These are phyloP conservation scores for Fusarium lyarnte DNA, from an alignment of 2,329 filamentous ascomycete genomes.

Conservation along the genomic window DNA sequence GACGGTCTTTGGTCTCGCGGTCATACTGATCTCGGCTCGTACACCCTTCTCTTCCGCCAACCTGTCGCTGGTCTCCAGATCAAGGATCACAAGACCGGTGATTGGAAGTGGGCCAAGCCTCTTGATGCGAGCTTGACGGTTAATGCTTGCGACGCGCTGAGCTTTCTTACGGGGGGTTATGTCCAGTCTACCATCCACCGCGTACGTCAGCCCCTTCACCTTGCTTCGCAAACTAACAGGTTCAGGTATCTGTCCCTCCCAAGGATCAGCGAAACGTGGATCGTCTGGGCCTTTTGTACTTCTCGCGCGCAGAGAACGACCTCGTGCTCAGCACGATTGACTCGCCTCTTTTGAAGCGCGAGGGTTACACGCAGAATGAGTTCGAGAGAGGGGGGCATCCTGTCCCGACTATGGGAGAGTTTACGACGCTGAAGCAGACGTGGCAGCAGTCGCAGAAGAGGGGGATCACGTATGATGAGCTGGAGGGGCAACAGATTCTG, in stretches of 20 bases:
- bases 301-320: slow-evolving; percentile 57
- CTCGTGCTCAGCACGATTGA: slow-evolving; percentile 51
- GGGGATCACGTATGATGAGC: slow-evolving; percentile 37
- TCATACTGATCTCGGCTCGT: slow-evolving; percentile 65
- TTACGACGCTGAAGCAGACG: slow-evolving; percentile 49
- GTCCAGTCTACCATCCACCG: slow-evolving; percentile 56
- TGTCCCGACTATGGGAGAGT: slow-evolving; percentile 51
- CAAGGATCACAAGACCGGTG: slow-evolving; percentile 53
- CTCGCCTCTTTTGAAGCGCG: slow-evolving; percentile 49
- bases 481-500: slow-evolving; percentile 47
- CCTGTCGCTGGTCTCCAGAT: slow-evolving; percentile 68
- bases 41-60: slow-evolving; percentile 67
- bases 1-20: slow-evolving; percentile 57
- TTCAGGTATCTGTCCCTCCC: slow-evolving; percentile 50
- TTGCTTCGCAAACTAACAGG: rapidly evolving
- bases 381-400: slow-evolving; percentile 48
- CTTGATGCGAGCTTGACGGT: slow-evolving; percentile 61
- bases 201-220: slow-evolving; percentile 1
- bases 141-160: slow-evolving; percentile 60
- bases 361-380: slow-evolving; percentile 49
- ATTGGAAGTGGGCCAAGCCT: slow-evolving; percentile 62
- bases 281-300: slow-evolving; percentile 61
- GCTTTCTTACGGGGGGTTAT: slow-evolving; percentile 59
- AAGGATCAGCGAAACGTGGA: slow-evolving; percentile 56
- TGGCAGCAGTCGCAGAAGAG: slow-evolving; percentile 46